Conservation (phyloP, 306 rosid genomes). For the Sphenostylis stenocarpa region DNA sequence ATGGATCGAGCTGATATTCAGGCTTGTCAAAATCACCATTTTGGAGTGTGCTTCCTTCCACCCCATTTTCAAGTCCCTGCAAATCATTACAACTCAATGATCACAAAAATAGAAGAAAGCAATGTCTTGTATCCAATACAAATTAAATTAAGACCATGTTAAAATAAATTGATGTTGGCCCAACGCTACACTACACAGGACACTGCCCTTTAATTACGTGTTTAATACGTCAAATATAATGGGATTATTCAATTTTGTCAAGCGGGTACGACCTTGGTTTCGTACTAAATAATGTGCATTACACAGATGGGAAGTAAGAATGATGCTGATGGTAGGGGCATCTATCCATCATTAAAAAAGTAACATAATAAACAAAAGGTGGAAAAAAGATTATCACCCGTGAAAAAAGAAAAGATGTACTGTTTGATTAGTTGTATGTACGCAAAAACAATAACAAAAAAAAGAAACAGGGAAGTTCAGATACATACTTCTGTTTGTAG, state of each 20-base stretch:
- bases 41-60: slow-evolving; percentile 32
- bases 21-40: slow-evolving; percentile 60
- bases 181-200: slow-evolving; percentile 19
- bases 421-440: slow-evolving; percentile 20
- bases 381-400: background rate
- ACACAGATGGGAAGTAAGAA: slow-evolving; percentile 5
- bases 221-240: slow-evolving; percentile 16
- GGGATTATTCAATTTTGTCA: slow-evolving; percentile 25
- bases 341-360: background rate
- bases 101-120: slow-evolving; percentile 14
- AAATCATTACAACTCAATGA: slow-evolving; percentile 20
- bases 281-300: background rate
- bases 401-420: background rate
- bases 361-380: slow-evolving; percentile 6
- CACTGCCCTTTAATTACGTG: background rate
- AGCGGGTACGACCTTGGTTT: background rate
- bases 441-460: background rate
- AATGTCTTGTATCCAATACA: background rate
- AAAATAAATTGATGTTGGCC: slow-evolving; percentile 16
- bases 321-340: slow-evolving; percentile 6
- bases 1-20: slow-evolving; percentile 67
- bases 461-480: slow-evolving; percentile 11
- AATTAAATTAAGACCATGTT: background rate
- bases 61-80: slow-evolving; percentile 55
- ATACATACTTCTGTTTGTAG: slow-evolving; percentile 63